phyloP scores from a whole-genome alignment of 1,139 yeast species.

The Nakaseomyces kungkrabaensis region DNA sequence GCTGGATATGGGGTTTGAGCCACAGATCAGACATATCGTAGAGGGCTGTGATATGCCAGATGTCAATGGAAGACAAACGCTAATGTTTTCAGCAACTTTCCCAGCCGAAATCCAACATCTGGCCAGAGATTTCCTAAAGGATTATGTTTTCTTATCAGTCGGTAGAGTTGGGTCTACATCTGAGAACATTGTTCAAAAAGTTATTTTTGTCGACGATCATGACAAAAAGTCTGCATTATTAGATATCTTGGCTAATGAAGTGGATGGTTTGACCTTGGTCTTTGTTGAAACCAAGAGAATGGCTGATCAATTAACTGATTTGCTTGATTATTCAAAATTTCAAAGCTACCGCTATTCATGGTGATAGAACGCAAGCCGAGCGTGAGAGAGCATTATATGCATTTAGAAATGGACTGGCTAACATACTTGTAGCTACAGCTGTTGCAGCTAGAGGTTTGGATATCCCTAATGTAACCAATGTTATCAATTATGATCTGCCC shows the following conservation, averaged over 20 bases:
- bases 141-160: constrained; percentile 88
- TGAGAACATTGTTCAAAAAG: constrained; percentile 90
- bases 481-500: constrained; percentile 92
- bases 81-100: constrained; percentile 98
- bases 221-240: constrained; percentile 86
- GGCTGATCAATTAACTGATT: constrained; percentile 93
- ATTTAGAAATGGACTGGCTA: constrained; percentile 51
- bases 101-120: constrained; percentile 92
- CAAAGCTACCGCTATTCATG: constrained; percentile 97
- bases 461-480: constrained; percentile 96
- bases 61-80: constrained; percentile 81
- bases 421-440: constrained; percentile 78
- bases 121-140: constrained; percentile 92
- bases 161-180: constrained; percentile 98
- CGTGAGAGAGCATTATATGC: constrained; percentile 88
- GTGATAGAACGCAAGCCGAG: constrained; percentile 95
- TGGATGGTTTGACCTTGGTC: constrained; percentile 70
- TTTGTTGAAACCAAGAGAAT: constrained; percentile 97
- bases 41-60: constrained; percentile 96
- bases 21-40: constrained; percentile 95
- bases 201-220: constrained; percentile 84
- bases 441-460: constrained; percentile 96
- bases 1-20: constrained; percentile 99
- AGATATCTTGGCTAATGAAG: constrained; percentile 70
- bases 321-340: constrained; percentile 74